Evolutionary conservation across 805 yeast species (phyloP).

Genomic region (Candida ficus): DNA sequence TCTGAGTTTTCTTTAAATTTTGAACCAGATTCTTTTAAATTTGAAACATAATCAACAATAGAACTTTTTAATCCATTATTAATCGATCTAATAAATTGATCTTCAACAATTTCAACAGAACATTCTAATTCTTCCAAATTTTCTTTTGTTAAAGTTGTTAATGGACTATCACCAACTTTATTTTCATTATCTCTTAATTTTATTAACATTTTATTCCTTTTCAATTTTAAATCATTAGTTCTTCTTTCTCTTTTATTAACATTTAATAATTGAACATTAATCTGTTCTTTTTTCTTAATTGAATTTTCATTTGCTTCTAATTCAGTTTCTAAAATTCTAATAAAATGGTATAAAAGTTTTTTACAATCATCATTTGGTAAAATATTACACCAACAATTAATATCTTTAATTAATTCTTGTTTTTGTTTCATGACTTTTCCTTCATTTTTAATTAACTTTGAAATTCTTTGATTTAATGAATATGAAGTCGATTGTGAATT

Average conservation of each 20-base stretch:
- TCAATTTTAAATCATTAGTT: conserved; percentile 32
- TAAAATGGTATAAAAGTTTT: conserved; percentile 35
- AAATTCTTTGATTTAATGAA: conserved; percentile 29
- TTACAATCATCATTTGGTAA: conserved; percentile 37
- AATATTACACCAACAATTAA: conserved; percentile 37
- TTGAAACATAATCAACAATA: conserved; percentile 36
- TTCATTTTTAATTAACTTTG: conserved; percentile 35
- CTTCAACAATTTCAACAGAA: conserved; percentile 47
- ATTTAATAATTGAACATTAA: conserved; percentile 38
- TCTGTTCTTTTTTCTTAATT: conserved; percentile 38
- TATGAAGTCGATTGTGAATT: conserved; percentile 22
- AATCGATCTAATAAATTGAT: conserved; percentile 44
- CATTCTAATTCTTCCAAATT: conserved; percentile 46
- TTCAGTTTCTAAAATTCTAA: conserved; percentile 35
- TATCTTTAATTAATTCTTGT: conserved; percentile 34
- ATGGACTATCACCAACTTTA: conserved; percentile 41
- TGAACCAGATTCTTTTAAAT: conserved; percentile 15
- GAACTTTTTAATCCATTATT: conserved; percentile 40
- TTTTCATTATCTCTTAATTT: conserved; percentile 39
- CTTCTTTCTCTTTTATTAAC: conserved; percentile 48
- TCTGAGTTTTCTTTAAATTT: conserved; percentile 16
- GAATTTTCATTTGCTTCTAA: conserved; percentile 30
- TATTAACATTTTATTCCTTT: conserved; percentile 33
- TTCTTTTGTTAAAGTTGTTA: conserved; percentile 41
- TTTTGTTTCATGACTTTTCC: conserved; percentile 33